Percentiles rank a stretch among this genome's conserved stretches.
phyloP scores from a whole-genome alignment of 768 basidiomycete species.

The Hortiboletus flavorubellus region DNA sequence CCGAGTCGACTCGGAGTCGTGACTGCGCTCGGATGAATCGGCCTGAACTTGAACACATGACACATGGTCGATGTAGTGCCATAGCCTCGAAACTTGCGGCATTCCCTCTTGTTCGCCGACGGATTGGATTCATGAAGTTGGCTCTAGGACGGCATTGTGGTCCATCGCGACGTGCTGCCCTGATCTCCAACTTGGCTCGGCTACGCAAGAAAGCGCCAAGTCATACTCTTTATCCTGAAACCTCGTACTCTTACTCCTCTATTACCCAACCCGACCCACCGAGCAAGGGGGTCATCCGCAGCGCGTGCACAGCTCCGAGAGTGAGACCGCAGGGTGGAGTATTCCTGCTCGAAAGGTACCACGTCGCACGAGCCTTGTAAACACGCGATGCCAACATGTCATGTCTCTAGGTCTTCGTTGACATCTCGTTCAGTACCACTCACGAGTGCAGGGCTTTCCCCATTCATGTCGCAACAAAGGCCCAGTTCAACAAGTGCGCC shows the following conservation, averaged over 20 bases:
- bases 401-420: slow-evolving; percentile 14
- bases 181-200: slow-evolving; percentile 13
- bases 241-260: neutral
- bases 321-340: neutral
- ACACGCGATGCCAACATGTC: slow-evolving; percentile 12
- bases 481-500: slow-evolving; percentile 16
- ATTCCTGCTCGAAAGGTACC: slow-evolving; percentile 14
- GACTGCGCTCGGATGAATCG: neutral
- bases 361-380: neutral
- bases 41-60: neutral
- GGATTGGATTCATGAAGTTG: slow-evolving; percentile 15
- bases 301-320: neutral
- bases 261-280: neutral
- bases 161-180: slow-evolving; percentile 9
- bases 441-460: neutral
- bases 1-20: no score
- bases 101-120: neutral
- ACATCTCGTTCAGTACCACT: neutral
- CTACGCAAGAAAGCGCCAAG: slow-evolving; percentile 1
- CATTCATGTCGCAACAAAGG: slow-evolving; percentile 23
- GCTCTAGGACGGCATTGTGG: slow-evolving; percentile 11
- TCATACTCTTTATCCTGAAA: neutral
- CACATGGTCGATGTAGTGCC: slow-evolving; percentile 6
- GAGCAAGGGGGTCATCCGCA: neutral
- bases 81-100: slow-evolving; percentile 3